Percentiles rank a stretch among this genome's conserved stretches.
These are phyloP conservation scores for Pseudopithomyces chartarum DNA, from an alignment of 2,329 filamentous ascomycete species.

Conservation along the genomic window DNA sequence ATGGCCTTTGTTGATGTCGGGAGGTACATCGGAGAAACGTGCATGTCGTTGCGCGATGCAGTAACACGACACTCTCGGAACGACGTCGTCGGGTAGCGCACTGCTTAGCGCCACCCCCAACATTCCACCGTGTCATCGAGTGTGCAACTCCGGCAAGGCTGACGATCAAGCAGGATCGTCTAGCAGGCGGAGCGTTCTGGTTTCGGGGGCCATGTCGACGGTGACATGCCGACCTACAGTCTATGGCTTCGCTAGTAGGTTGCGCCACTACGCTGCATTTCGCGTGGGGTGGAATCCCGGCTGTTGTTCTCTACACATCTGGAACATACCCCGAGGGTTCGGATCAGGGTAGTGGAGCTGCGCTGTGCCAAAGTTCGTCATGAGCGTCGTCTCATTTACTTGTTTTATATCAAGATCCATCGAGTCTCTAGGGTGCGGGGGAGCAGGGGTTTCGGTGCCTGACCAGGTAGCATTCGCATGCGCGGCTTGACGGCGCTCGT, in stretches of 20 bases:
- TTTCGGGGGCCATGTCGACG: not conserved
- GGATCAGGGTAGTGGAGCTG: not conserved
- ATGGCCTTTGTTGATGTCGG: too few species aligned
- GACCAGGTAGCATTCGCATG: slow-evolving; percentile 6
- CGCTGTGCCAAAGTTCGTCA: not conserved
- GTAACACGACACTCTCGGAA: too few species aligned
- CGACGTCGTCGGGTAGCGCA: too few species aligned
- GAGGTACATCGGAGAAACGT: too few species aligned
- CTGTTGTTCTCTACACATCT: slow-evolving; percentile 1
- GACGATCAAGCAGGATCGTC: too few species aligned
- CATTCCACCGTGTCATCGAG: too few species aligned
- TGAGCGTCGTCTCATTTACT: not conserved
- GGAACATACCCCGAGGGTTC: not conserved
- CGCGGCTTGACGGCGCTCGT: slow-evolving; percentile 15
- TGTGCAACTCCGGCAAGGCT: not conserved
- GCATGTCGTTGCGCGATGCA: too few species aligned
- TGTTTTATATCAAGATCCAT: slow-evolving; percentile 3
- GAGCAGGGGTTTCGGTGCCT: not conserved
- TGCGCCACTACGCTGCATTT: not conserved
- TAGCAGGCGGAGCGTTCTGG: not conserved
- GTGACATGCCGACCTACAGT: not conserved
- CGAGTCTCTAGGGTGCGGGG: not conserved
- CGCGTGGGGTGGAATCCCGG: not conserved
- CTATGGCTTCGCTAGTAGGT: not conserved
- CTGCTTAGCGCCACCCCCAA: too few species aligned